Base-by-base conservation (phyloP, 371 early-diverging fungal genomes). In the Rhizopus stolonifer region DNA sequence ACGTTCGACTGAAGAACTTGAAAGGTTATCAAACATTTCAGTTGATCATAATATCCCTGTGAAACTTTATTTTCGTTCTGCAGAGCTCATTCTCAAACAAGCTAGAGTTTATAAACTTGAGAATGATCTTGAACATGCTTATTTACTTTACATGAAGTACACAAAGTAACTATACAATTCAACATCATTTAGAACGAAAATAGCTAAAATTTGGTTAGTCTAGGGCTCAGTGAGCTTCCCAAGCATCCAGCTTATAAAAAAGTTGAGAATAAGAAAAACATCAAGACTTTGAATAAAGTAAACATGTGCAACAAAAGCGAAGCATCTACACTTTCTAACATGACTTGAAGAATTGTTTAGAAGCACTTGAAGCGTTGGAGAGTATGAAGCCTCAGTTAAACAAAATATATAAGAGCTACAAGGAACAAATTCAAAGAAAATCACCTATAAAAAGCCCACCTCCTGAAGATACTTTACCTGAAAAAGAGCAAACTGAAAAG, bases 41-140 rank as follows among this genome's bases (percentile, higher is more conserved):
- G 49, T 79, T 22, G 80, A 75, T 14, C 65, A 70, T 1, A 68
- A 65, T 17, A 78, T 72, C 1, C 69, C 74, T 45, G 73, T 84
- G 58, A 72, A 77, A 25, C 65, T 75, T 15, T 84, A 80, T 60
- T 70, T 81, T 60, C 78, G 82, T 4, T 75, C 81, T 6, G 84
- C 82, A 5, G 74, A 77, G 22, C 61, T 69, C 2, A 42, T 81
- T 21, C 65, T 75, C 25, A 76, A 71, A 45, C 84, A 84, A 72
- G 84, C 80, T 52, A 48, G 68, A 48, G 64, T 80, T 10, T 84
- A 84, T 56, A 64, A 61, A 34, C 46, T 40, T 11, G 84, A 84
- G 67, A 55, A 72, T 26, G 82, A 84, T 53, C 50, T 73, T 8
- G 74, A 79, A 39, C 73, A 73, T 42, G 77, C 81, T 1, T 84